Percentiles rank a stretch among this genome's conserved stretches.
Evolutionary conservation across 1,284 basidiomycete genomes (phyloP).

Genomic region (Cutaneotrichosporon mucoides): DNA sequence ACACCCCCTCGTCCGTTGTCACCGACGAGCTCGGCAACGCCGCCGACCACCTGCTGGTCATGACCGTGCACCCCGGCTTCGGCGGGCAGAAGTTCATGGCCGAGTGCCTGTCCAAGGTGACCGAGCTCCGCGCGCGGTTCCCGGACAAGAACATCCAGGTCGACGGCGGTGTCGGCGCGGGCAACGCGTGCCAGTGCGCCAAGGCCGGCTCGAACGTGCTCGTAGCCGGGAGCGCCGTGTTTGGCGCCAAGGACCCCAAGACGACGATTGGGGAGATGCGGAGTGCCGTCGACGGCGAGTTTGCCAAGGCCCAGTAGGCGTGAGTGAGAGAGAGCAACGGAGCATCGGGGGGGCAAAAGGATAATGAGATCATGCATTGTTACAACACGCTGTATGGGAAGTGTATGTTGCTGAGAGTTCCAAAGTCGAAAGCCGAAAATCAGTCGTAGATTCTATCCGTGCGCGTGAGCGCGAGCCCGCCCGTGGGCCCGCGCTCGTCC

Average conservation of each 20-base stretch:
- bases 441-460: too few species aligned
- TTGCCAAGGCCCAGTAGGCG: constrained; percentile 2
- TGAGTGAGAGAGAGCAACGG: neutral
- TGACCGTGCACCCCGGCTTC: constrained; percentile 90
- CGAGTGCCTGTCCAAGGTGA: constrained; percentile 72
- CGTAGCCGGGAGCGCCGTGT: constrained; percentile 96
- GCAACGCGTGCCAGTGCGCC: constrained; percentile 84
- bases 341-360: neutral
- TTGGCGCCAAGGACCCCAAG: constrained; percentile 73
- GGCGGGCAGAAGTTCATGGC: constrained; percentile 97
- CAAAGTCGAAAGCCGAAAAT: neutral
- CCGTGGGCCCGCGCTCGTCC: too few species aligned
- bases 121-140: constrained; percentile 86
- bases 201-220: constrained; percentile 95
- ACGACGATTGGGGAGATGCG: constrained; percentile 71
- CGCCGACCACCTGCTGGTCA: constrained; percentile 92
- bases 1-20: constrained; percentile 79
- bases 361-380: constrained; percentile 1
- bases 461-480: too few species aligned
- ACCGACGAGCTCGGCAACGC: constrained; percentile 72
- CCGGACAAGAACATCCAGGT: constrained; percentile 88
- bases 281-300: constrained; percentile 61
- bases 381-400: neutral
- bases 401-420: neutral
- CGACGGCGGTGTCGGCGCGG: constrained; percentile 92